Evolutionary conservation across 768 basidiomycete genomes (phyloP).

Genomic region (Mycena olivaceomarginata): DNA sequence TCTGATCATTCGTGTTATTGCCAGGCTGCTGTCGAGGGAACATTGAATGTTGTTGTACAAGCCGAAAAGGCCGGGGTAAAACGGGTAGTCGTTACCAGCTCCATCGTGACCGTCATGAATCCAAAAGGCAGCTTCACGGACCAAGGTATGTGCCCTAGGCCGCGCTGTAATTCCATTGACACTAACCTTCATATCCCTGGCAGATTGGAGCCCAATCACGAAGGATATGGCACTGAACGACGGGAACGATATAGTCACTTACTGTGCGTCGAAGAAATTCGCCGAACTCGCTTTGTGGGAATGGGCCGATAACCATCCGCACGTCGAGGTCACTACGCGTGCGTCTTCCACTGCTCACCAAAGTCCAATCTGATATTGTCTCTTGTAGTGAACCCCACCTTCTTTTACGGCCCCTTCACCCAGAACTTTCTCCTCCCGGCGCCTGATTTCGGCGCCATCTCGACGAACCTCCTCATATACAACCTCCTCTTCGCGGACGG

Average conservation of each 20-base stretch:
- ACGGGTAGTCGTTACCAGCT: conserved; percentile 57
- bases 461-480: background rate
- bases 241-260: conserved; percentile 48
- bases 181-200: background rate
- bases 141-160: conserved; percentile 45
- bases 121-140: conserved; percentile 47
- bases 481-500: background rate
- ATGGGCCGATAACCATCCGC: conserved; percentile 54
- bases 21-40: conserved; percentile 57
- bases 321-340: conserved; percentile 47
- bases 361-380: too few species aligned
- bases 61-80: conserved; percentile 56
- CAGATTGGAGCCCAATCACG: conserved; percentile 59
- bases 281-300: conserved; percentile 63
- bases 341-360: too few species aligned
- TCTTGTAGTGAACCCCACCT: conserved; percentile 41
- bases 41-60: conserved; percentile 60
- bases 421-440: background rate
- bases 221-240: conserved; percentile 52
- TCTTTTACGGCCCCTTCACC: background rate
- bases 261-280: conserved; percentile 58
- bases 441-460: background rate
- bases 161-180: background rate
- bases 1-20: too few species aligned
- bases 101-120: conserved; percentile 48